These are phyloP conservation scores for Oryza brachyantha DNA, from an alignment of 176 grass and related monocot genomes.

Conservation along the genomic window DNA sequence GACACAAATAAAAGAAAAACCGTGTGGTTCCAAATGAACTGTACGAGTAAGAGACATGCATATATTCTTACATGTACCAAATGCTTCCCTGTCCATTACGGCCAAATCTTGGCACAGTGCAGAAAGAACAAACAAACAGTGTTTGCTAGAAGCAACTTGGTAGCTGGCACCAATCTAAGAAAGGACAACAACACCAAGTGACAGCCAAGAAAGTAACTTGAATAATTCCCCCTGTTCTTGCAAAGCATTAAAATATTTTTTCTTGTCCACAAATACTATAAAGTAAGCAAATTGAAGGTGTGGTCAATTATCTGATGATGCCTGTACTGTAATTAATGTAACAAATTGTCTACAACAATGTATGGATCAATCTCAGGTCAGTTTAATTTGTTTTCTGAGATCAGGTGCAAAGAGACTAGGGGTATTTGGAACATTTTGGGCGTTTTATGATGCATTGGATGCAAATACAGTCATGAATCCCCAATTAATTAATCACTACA, in stretches of 20 bases:
- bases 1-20: neutral
- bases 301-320: constrained; percentile 8
- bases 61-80: constrained; percentile 11
- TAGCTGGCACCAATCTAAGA: constrained; percentile 19
- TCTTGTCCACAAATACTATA: neutral
- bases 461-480: constrained; percentile 33
- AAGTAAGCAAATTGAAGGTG: neutral
- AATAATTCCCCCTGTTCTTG: constrained; percentile 31
- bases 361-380: constrained; percentile 30
- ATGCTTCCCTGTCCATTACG: neutral
- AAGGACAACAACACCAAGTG: constrained; percentile 34
- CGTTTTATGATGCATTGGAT: neutral
- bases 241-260: neutral
- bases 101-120: constrained; percentile 1
- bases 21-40: neutral
- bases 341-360: constrained; percentile 25
- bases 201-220: constrained; percentile 30
- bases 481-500: constrained; percentile 33
- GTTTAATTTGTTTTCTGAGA: constrained; percentile 18
- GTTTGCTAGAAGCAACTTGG: constrained; percentile 4
- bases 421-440: constrained; percentile 14
- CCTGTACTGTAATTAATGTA: neutral
- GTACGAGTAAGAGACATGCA: neutral
- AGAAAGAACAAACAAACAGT: constrained; percentile 30
- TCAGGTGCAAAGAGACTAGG: neutral